Evolutionary conservation across 2,329 filamentous ascomycete genomes (phyloP), one percentile per base, ranked within the genome.

Genomic region (Fusarium virguliforme): DNA sequence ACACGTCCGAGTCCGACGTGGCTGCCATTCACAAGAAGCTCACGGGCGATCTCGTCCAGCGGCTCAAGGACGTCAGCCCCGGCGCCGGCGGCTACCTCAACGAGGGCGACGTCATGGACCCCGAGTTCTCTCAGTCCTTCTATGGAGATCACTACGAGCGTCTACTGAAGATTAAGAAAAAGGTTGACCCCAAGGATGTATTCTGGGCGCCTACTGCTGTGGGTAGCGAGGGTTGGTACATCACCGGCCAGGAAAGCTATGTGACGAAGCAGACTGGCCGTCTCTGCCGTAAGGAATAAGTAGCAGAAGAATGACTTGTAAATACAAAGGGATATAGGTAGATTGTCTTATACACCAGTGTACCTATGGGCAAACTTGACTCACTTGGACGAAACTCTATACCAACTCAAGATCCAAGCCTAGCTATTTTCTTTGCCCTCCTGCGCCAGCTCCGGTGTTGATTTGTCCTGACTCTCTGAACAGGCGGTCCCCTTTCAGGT

Each of bases 91-190:
- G 69, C 15, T 78, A 81, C 57, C 65, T 75, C 32, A 80, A 78
- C 56, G 79, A 81, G 60, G 78, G 76, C 3, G 76, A 80, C 34
- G 66, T 79, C 22, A 74, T 74, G 64, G 77, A 80, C 54, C 77
- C 76, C 22, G 68, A 72, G 9, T 71, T 70, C 28, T 30, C 51
- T 6, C 53, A 77, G 57, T 64, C 73, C 1, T 81, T 80, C 59
- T 81, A 74, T 41, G 79, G 79, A 5, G 43, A 51, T 12, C 40
- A 74, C 32, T 81, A 80, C 35, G 62, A 64, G 6, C 57, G 69
- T 10, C 70, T 80, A 15, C 53, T 72, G 5, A 64, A 68, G 34
- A 72, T 77, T n/a, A 81, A 81, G 74, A 70, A 75, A 41, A 72
- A 75, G 67, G 70, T 76, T 37, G 79, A 81, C 24, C 79, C 79